Conservation (phyloP, 108 stramenopile species). For the Cyclotella cryptica region DNA sequence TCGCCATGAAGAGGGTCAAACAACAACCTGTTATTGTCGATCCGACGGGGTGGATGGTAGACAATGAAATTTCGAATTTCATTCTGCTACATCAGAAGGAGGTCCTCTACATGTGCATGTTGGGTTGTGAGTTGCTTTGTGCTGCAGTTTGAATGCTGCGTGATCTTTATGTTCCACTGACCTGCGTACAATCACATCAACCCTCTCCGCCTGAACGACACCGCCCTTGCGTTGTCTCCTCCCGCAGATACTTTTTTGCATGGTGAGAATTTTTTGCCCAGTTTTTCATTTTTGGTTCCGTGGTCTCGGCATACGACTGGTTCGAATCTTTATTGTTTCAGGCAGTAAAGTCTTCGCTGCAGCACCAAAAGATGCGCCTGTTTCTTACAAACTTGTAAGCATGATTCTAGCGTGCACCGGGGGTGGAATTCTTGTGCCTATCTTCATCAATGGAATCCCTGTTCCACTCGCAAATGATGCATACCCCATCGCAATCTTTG, state of each 20-base stretch:
- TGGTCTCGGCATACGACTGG: neutral
- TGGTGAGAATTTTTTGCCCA: conserved; percentile 39
- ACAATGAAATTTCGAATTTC: conserved; percentile 75
- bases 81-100: conserved; percentile 77
- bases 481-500: conserved; percentile 80
- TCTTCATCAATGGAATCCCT: conserved; percentile 82
- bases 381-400: conserved; percentile 78
- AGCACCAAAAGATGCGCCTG: conserved; percentile 38
- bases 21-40: conserved; percentile 43
- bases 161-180: no score
- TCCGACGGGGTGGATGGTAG: conserved; percentile 83
- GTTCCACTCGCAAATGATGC: conserved; percentile 84
- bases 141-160: no score
- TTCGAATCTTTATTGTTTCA: conserved; percentile 5
- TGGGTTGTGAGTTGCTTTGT: no score
- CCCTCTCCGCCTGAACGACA: no score
- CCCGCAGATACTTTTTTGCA: conserved; percentile 68
- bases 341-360: conserved; percentile 78
- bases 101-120: conserved; percentile 65
- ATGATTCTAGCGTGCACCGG: conserved; percentile 85
- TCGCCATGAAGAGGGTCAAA: neutral
- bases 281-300: neutral
- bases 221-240: no score
- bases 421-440: conserved; percentile 90
- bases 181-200: no score